Percentiles rank a stretch among this genome's conserved stretches.
These are phyloP conservation scores for Cenchrus purpureus DNA, from an alignment of 176 grass and related monocot genomes.

Conservation along the genomic window DNA sequence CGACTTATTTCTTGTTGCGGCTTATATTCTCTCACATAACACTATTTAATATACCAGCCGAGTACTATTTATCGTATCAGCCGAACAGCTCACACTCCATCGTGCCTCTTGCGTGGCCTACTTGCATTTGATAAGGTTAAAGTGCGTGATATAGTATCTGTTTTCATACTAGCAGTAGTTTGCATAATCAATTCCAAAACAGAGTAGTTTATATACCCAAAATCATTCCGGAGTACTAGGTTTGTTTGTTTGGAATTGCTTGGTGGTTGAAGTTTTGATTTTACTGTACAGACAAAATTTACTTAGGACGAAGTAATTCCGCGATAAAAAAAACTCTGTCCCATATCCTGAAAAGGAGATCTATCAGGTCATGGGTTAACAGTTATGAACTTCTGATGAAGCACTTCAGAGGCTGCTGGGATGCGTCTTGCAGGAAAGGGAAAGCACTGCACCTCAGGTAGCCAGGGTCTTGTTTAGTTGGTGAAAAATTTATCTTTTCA, in stretches of 20 bases:
- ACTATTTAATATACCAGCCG: no score
- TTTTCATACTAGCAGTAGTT: not conserved
- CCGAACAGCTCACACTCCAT: not conserved
- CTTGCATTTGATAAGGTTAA: not conserved
- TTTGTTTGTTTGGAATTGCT: not conserved
- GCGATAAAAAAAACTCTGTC: no score
- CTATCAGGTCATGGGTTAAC: not conserved
- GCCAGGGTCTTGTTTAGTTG: no score
- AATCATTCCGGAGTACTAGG: not conserved
- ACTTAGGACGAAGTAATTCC: no score
- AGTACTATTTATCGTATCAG: no score
- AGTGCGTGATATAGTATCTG: not conserved
- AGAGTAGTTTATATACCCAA: not conserved
- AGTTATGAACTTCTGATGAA: not conserved
- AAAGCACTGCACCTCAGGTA: not conserved
- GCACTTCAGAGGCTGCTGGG: not conserved
- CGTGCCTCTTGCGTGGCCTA: not conserved
- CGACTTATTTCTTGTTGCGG: no score
- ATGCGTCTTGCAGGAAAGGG: not conserved
- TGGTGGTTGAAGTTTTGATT: no score
- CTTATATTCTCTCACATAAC: no score
- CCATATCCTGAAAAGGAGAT: no score
- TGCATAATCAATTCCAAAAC: not conserved
- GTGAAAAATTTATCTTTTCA: no score
- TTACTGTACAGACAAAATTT: no score